phyloP scores from a whole-genome alignment of 306 rosid species.

The Medicago lupulina region DNA sequence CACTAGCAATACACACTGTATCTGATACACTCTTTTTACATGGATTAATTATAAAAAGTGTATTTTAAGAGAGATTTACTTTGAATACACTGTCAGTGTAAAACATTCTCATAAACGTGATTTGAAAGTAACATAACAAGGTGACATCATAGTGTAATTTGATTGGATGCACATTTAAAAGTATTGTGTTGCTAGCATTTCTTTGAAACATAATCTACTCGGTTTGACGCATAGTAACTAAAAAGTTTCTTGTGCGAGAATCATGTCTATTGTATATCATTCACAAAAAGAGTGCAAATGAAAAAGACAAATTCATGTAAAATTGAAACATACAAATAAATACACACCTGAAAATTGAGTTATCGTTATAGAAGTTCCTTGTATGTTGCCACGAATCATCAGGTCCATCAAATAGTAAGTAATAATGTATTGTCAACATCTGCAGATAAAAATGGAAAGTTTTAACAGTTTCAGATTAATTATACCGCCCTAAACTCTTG shows the following conservation, averaged over 20 bases:
- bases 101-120: neutral
- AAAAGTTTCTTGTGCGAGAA: conserved; percentile 8
- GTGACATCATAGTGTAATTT: neutral
- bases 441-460: conserved; percentile 43
- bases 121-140: neutral
- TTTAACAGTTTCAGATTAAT: conserved; percentile 16
- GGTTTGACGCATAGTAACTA: neutral
- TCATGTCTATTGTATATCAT: conserved; percentile 10
- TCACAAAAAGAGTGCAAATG: conserved; percentile 9
- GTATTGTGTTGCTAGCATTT: neutral
- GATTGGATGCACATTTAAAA: neutral
- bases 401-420: conserved; percentile 85
- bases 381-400: conserved; percentile 85
- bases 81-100: neutral
- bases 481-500: conserved; percentile 24
- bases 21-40: neutral
- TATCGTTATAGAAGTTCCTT: conserved; percentile 66
- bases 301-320: conserved; percentile 5
- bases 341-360: conserved; percentile 75
- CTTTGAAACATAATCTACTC: neutral
- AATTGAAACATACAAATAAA: conserved; percentile 11
- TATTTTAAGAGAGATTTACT: neutral
- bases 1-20: neutral
- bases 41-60: neutral
- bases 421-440: conserved; percentile 95